phyloP scores from a whole-genome alignment of 2,329 filamentous ascomycete species.

The Trichoderma atrobrunneum region DNA sequence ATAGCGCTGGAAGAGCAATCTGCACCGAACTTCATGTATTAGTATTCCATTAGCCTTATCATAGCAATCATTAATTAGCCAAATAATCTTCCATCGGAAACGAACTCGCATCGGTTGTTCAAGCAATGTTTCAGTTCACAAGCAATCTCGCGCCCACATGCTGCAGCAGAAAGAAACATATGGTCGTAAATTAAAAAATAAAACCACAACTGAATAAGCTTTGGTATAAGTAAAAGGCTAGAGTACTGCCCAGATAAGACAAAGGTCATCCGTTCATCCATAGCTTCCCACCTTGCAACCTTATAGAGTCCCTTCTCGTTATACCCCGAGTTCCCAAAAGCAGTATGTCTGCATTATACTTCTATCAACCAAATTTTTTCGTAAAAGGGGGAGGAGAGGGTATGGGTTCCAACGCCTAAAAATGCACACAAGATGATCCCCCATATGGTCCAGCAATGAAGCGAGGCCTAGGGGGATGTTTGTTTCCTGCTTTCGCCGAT shows the following conservation, averaged over 20 bases:
- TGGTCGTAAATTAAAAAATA: background rate
- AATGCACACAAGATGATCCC: constrained; percentile 29
- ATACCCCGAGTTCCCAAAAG: constrained; percentile 13
- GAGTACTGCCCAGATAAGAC: background rate
- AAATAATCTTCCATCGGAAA: background rate
- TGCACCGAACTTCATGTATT: background rate
- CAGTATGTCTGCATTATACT: constrained; percentile 15
- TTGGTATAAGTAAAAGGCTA: constrained; percentile 12
- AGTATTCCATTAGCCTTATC: background rate
- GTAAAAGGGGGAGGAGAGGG: constrained; percentile 23
- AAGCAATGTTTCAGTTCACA: background rate
- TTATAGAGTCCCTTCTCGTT: constrained; percentile 7
- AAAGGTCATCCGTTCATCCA: background rate
- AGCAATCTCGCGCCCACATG: background rate
- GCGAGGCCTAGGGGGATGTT: background rate
- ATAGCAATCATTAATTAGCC: background rate
- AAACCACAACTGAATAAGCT: background rate
- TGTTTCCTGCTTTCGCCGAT: constrained; percentile 11
- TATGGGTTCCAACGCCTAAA: constrained; percentile 36
- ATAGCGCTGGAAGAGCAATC: background rate
- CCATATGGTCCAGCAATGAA: background rate
- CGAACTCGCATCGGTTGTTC: no score
- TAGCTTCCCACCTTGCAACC: constrained; percentile 14
- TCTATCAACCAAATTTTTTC: constrained; percentile 22
- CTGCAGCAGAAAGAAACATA: background rate